Evolutionary conservation across 208 protist species (phyloP).

Genomic region (Acanthamoeba quina): DNA sequence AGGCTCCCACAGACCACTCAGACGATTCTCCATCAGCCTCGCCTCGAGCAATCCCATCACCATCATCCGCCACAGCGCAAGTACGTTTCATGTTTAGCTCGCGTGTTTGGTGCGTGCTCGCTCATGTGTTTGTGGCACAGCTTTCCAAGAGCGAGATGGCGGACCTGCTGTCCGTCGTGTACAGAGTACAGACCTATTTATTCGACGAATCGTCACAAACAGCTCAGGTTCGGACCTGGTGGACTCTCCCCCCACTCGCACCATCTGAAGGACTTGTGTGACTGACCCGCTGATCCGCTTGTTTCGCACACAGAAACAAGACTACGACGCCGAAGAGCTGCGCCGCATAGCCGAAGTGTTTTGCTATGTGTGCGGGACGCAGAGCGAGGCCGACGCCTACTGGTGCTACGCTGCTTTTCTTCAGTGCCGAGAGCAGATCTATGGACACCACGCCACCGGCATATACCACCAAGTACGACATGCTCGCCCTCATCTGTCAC

Average conservation of each 20-base stretch:
- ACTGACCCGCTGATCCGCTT: too few relatives aligned
- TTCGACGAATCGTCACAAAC: constrained; percentile 1
- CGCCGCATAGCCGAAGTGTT: constrained; percentile 47
- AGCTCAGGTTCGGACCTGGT: neutral
- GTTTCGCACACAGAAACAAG: neutral
- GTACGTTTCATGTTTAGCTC: neutral
- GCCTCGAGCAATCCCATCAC: neutral
- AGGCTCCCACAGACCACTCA: neutral
- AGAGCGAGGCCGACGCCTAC: constrained; percentile 48
- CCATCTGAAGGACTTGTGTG: neutral
- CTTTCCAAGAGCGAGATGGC: constrained; percentile 23
- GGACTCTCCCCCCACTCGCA: neutral
- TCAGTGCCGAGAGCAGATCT: constrained; percentile 29
- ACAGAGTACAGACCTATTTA: constrained; percentile 26
- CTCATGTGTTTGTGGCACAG: neutral
- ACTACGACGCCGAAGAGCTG: constrained; percentile 31
- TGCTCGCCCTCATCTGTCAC: too few relatives aligned
- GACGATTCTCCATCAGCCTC: neutral
- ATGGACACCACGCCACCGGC: constrained; percentile 57
- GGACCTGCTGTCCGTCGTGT: constrained; percentile 29
- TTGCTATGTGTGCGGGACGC: neutral
- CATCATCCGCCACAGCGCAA: neutral
- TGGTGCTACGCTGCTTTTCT: constrained; percentile 41
- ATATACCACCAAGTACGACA: constrained; percentile 60
- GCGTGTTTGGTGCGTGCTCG: neutral